Evolutionary conservation across 208 protist genomes (phyloP).

Genomic region (Herpetomonas tarakana): DNA sequence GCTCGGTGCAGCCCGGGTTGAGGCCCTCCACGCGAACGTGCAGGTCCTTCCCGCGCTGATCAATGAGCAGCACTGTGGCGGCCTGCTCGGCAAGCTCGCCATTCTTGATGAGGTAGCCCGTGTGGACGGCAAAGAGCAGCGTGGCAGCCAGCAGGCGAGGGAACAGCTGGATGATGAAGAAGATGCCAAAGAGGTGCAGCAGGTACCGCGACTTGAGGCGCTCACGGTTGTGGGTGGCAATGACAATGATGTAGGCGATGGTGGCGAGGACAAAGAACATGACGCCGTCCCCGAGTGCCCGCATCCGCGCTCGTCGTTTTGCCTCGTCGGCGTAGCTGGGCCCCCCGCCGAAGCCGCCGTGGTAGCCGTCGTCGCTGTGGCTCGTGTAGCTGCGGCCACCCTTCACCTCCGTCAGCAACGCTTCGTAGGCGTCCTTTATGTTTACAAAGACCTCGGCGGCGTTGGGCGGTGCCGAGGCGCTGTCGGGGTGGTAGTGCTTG

Average conservation of each 20-base stretch:
- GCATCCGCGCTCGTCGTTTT: slow-evolving; percentile 50
- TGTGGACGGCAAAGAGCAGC: slow-evolving; percentile 64
- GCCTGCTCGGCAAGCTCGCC: slow-evolving; percentile 48
- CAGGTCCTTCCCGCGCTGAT: slow-evolving; percentile 20
- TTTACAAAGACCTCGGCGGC: slow-evolving; percentile 54
- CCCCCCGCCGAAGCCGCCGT: slow-evolving; percentile 7
- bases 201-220: slow-evolving; percentile 49
- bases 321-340: slow-evolving; percentile 58
- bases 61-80: slow-evolving; percentile 36
- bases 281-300: slow-evolving; percentile 55
- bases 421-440: slow-evolving; percentile 76
- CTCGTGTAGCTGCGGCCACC: slow-evolving; percentile 1
- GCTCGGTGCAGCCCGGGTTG: slow-evolving; percentile 8
- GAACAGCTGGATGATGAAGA: slow-evolving; percentile 72
- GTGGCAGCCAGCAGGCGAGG: slow-evolving; percentile 63
- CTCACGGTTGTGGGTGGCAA: slow-evolving; percentile 54
- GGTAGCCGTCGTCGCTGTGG: background rate
- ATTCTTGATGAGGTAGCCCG: slow-evolving; percentile 44
- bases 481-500: slow-evolving; percentile 82
- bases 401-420: slow-evolving; percentile 22
- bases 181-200: slow-evolving; percentile 50
- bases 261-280: slow-evolving; percentile 64
- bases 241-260: slow-evolving; percentile 51
- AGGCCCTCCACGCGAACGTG: slow-evolving; percentile 47
- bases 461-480: slow-evolving; percentile 15